phyloP scores from a whole-genome alignment of 2,329 filamentous ascomycete species.

The Hymenoscyphus repandus region DNA sequence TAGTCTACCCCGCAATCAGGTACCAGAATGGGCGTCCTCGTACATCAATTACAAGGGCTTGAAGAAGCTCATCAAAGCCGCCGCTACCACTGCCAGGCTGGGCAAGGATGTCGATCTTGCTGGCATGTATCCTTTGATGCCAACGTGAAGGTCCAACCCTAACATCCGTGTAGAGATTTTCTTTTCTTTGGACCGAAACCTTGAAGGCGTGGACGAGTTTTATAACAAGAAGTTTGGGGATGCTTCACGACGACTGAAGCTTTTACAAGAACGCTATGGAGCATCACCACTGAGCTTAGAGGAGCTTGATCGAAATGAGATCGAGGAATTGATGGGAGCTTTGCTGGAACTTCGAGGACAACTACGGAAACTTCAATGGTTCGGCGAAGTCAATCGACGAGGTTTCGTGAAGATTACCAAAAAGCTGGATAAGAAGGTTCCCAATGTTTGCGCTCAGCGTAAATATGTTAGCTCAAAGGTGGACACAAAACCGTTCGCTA shows the following conservation, averaged over 20 bases:
- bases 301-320: constrained; percentile 78
- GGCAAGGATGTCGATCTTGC: constrained; percentile 81
- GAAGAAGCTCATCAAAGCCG: constrained; percentile 89
- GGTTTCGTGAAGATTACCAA: constrained; percentile 99
- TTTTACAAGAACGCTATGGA: constrained; percentile 85
- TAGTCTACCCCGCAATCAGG: constrained; percentile 73
- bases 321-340: constrained; percentile 85
- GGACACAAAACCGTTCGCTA: constrained; percentile 81
- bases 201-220: constrained; percentile 94
- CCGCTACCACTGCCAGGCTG: constrained; percentile 57
- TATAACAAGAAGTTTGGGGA: constrained; percentile 95
- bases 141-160: constrained; percentile 33
- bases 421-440: constrained; percentile 94
- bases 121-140: constrained; percentile 46
- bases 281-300: constrained; percentile 62
- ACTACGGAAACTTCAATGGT: constrained; percentile 91
- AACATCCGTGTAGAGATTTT: constrained; percentile 70
- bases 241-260: constrained; percentile 73
- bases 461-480: constrained; percentile 88
- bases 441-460: constrained; percentile 69
- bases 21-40: constrained; percentile 77
- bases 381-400: constrained; percentile 90
- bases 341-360: constrained; percentile 83
- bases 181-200: constrained; percentile 90
- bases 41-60: constrained; percentile 90